These are phyloP conservation scores for Scutellaria minor DNA, from an alignment of 257 asterid genomes.

Conservation along the genomic window DNA sequence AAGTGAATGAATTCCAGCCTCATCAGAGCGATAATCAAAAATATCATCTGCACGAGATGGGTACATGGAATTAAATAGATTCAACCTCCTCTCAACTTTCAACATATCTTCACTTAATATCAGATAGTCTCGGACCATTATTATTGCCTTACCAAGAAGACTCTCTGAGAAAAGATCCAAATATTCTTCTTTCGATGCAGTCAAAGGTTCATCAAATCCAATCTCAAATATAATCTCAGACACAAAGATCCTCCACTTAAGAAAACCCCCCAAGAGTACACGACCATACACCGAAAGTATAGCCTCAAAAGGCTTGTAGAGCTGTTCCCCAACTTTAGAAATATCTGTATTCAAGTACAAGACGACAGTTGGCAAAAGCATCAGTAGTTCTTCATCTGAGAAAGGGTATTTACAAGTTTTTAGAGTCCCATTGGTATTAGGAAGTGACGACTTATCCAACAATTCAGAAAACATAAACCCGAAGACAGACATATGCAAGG, in stretches of 20 bases:
- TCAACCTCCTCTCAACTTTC: constrained; percentile 53
- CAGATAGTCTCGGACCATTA: constrained; percentile 51
- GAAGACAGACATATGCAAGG: constrained; percentile 66
- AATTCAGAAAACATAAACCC: constrained; percentile 60
- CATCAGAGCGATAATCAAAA: constrained; percentile 50
- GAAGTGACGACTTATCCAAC: constrained; percentile 43
- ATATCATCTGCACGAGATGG: constrained; percentile 59
- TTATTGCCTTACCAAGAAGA: constrained; percentile 73
- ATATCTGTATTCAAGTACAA: constrained; percentile 52
- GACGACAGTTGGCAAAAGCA: constrained; percentile 72
- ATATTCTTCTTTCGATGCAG: constrained; percentile 54
- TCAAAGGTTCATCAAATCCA: constrained; percentile 47
- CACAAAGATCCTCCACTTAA: constrained; percentile 66
- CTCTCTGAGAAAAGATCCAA: constrained; percentile 54
- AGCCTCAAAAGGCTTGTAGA: constrained; percentile 43
- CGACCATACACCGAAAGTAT: constrained; percentile 54
- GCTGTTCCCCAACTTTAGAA: constrained; percentile 55
- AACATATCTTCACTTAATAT: constrained; percentile 44
- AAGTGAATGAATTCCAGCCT: constrained; percentile 51
- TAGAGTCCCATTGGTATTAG: constrained; percentile 35
- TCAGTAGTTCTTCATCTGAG: constrained; percentile 62
- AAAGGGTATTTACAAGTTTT: constrained; percentile 40
- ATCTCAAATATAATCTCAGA: constrained; percentile 51
- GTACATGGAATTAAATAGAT: constrained; percentile 64
- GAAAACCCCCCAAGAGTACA: constrained; percentile 57